Percentiles rank a stretch among this genome's conserved stretches.
Conservation (phyloP, 2,329 filamentous ascomycete genomes). For the Pseudocercospora eumusae region DNA sequence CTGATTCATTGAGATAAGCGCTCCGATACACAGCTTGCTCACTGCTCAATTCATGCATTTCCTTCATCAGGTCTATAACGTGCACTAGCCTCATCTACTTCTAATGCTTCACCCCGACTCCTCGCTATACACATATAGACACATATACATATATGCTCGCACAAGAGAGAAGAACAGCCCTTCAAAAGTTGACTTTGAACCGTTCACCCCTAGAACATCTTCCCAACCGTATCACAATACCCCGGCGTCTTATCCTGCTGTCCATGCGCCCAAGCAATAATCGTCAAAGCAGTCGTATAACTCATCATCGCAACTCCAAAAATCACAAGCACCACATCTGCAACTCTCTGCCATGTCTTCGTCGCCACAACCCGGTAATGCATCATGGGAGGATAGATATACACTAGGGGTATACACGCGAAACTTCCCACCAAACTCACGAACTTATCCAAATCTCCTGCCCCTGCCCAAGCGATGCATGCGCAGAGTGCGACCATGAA, state of each 20-base stretch:
- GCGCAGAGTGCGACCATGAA: conserved; percentile 86
- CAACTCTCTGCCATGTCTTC: conserved; percentile 64
- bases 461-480: conserved; percentile 85
- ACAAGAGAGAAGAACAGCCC: background rate
- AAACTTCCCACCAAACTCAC: conserved; percentile 95
- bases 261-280: conserved; percentile 79
- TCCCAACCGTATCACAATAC: conserved; percentile 58
- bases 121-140: conserved; percentile 7
- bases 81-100: background rate
- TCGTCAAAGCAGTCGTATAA: conserved; percentile 85
- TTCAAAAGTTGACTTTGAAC: too few species aligned
- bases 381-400: conserved; percentile 92
- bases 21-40: too few species aligned
- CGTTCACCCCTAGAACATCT: conserved; percentile 2
- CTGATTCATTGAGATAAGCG: too few species aligned
- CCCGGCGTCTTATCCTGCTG: conserved; percentile 55
- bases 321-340: conserved; percentile 74
- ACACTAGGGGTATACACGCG: conserved; percentile 94
- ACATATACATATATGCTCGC: background rate
- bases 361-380: conserved; percentile 80
- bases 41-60: background rate
- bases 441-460: conserved; percentile 94
- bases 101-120: conserved; percentile 5
- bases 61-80: background rate
- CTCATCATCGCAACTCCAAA: conserved; percentile 86